Base-by-base conservation (phyloP, 2,329 filamentous ascomycete genomes). In the Colletotrichum horii region DNA sequence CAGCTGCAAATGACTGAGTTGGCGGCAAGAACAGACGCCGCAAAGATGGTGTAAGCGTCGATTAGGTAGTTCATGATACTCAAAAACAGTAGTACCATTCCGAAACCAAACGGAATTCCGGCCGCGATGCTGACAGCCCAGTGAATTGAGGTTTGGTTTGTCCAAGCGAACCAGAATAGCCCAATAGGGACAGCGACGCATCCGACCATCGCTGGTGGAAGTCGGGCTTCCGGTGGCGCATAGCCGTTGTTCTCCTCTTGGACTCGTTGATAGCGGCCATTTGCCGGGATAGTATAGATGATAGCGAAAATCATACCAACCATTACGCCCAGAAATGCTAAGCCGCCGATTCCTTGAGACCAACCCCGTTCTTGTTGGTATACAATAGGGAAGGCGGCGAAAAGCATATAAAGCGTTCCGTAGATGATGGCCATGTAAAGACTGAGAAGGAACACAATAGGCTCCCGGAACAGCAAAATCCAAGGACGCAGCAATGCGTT, bases 21-120 rank as follows among this genome's bases (percentile, higher is more conserved):
- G 65, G 93, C 93, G 2, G 94, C 94, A 8, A 96, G 86, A 0
- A 93, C 94, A 0, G 92, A 94, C 1, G 94, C 94, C 1, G 95
- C 94, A 77, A 93, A 96, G 78, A 96, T 94, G 64, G 93, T 90
- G 80, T 91, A 89, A 67, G 80, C 81, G 77, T 92, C 90, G 76
- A 91, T 89, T 3, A 92, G 84, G 79, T 91, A 91, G 80, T 89
- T 91, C 80, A 88, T 85, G 30, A 88, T 80, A 15, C 84, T 84
- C 19, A 92, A 79, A 83, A 92, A 92, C 32, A 92, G 88, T 19
- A 91, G 81, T 0, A 91, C 88, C 75, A 83, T 80, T 12, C 82
- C 82, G 22, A 80, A 80, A 1, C 81, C 83, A 71, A 86, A 86
- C 19, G 83, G 79, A 9, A 82, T 78, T 1, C 79, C 79, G n/a